These are phyloP conservation scores for Aquilaria yunnanensis DNA, from an alignment of 345 rosid genomes.

Conservation along the genomic window DNA sequence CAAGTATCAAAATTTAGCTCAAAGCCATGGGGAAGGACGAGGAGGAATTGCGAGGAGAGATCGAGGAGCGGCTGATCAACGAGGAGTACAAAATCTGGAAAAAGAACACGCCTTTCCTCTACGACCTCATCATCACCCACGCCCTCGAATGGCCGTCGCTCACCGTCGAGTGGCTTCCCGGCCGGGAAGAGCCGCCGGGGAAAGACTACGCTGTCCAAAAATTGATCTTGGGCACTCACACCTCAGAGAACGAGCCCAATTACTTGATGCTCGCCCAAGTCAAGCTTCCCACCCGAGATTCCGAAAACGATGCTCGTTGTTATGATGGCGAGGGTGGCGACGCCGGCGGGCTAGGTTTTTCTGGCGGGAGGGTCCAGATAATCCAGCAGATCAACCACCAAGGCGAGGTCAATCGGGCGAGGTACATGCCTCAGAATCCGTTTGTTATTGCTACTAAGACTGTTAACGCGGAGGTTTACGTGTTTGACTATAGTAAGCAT, in stretches of 20 bases:
- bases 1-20: too few relatives aligned
- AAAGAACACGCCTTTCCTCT: conserved; percentile 96
- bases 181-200: conserved; percentile 91
- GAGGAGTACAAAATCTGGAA: conserved; percentile 99
- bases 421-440: conserved; percentile 94
- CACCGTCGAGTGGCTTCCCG: conserved; percentile 95
- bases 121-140: conserved; percentile 92
- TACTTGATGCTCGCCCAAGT: conserved; percentile 95
- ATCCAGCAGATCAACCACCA: conserved; percentile 97
- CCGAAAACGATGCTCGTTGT: conserved; percentile 87
- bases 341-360: conserved; percentile 75
- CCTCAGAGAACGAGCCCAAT: conserved; percentile 96
- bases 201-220: conserved; percentile 93
- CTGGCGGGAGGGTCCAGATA: conserved; percentile 97
- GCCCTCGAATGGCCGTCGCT: conserved; percentile 99
- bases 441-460: conserved; percentile 94
- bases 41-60: conserved; percentile 93
- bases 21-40: conserved; percentile 79
- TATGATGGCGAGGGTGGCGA: conserved; percentile 85
- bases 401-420: conserved; percentile 95
- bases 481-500: conserved; percentile 90
- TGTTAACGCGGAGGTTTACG: conserved; percentile 90
- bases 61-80: conserved; percentile 85
- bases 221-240: conserved; percentile 97
- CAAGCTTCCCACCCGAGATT: conserved; percentile 87